Conservation (phyloP, 164 flowering plant genomes). For the Warburgia ugandensis region DNA sequence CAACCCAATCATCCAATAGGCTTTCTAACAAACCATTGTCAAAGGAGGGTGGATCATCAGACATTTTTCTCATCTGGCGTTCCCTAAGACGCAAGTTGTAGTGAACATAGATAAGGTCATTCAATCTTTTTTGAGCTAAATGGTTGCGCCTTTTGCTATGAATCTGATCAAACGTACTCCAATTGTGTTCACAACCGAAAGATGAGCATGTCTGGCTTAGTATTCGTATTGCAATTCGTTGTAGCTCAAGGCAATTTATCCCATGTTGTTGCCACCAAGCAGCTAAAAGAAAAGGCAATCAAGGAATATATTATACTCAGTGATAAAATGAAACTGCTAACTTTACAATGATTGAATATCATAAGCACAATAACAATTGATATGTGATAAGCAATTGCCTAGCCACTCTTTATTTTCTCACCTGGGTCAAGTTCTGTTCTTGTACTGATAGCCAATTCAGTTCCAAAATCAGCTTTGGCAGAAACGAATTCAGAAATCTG, state of each 20-base stretch:
- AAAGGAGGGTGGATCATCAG: constrained; percentile 26
- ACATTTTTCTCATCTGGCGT: constrained; percentile 34
- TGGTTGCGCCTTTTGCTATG: constrained; percentile 38
- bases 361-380: too few species aligned
- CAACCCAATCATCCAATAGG: constrained; percentile 61
- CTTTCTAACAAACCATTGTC: constrained; percentile 44
- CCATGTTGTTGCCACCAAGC: constrained; percentile 98
- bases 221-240: constrained; percentile 68
- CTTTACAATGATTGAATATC: too few species aligned
- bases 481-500: constrained; percentile 60
- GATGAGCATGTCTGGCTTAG: constrained; percentile 82
- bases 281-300: too few species aligned
- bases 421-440: constrained; percentile 84
- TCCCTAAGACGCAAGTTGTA: constrained; percentile 74
- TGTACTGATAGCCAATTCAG: constrained; percentile 74
- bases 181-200: constrained; percentile 66
- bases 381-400: too few species aligned
- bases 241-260: constrained; percentile 72
- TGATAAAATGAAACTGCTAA: too few species aligned
- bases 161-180: constrained; percentile 64
- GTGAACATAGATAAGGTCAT: constrained; percentile 65
- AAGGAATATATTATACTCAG: too few species aligned
- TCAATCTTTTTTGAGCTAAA: constrained; percentile 43
- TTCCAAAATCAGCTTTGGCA: constrained; percentile 88
- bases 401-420: constrained; percentile 21